Base-by-base conservation (phyloP, 352 stramenopile genomes). In the Pelagophyceae sp. region DNA sequence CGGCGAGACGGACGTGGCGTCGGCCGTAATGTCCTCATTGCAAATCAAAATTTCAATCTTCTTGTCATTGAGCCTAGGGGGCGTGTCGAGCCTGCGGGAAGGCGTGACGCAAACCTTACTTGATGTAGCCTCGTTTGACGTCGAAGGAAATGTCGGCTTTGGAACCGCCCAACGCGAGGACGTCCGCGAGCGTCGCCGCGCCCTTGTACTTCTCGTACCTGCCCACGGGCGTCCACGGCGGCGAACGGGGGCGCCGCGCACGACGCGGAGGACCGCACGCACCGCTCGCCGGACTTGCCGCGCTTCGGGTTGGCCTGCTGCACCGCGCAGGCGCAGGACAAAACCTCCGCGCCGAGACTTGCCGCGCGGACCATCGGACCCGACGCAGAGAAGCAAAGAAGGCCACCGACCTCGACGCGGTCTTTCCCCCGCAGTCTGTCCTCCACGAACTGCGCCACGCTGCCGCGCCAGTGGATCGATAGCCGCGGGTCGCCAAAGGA, bases 261-360 rank as follows among this genome's bases (percentile, higher is more conserved):
- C 11, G 11, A 11, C 45, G 11, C 45, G 45, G 45, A 23, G 11
- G 11, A 23, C 11, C 11, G 11, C 11, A 54, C 45, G 45, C 45
- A 54, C 45, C 67, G 67, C 20, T 74, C 35, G 15, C 35, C 67
- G 33, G 2, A 31, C 38, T 35, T 74, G 1, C 31, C 11, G 2
- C n/a, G 33, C 67, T 74, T 74, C 27, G 67, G 67, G 37, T 74
- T 74, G 15, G 20, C 23, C 67, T 74, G 67, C 67, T 58, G 67
- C 67, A 74, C 67, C 15, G 23, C 11, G 37, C 67, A 74, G 11
- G 11, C 37, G 35, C 38, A 50, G 11, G 2, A 33, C 3, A 74
- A 11, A 1, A n/a, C 29, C 38, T 74, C 67, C 25, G 51, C 29
- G 20, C 17, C 67, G 35, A 74, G 15, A n/a, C n/a, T n/a, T n/a